These are phyloP conservation scores for Blastobotrys apis DNA, from an alignment of 1,139 yeast species.

Conservation along the genomic window DNA sequence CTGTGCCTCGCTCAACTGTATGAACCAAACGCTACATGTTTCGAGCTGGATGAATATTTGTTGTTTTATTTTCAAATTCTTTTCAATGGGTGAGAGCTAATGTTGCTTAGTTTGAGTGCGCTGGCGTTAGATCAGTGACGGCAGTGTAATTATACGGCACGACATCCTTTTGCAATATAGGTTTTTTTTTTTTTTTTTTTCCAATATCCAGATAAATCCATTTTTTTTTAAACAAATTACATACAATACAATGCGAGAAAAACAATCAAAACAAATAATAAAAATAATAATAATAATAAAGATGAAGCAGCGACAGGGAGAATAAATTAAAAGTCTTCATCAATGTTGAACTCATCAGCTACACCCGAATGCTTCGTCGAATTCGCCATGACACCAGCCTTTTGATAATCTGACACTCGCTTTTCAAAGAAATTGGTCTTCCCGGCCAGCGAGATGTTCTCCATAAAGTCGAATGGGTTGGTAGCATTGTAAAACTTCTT, in stretches of 20 bases:
- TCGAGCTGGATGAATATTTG: slow-evolving; percentile 25
- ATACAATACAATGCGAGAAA: not conserved
- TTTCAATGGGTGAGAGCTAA: slow-evolving; percentile 21
- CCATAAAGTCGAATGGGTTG: slow-evolving; percentile 98
- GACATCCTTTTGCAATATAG: no score
- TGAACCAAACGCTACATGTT: slow-evolving; percentile 15
- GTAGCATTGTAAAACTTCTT: slow-evolving; percentile 79
- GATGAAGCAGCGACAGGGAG: slow-evolving; percentile 9
- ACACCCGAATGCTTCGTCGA: slow-evolving; percentile 37
- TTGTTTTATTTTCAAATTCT: not conserved
- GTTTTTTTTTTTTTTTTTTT: no score
- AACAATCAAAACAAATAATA: slow-evolving; percentile 1
- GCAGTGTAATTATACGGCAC: slow-evolving; percentile 23
- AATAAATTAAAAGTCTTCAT: slow-evolving; percentile 41
- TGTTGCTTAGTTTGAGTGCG: slow-evolving; percentile 25
- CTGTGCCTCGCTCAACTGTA: slow-evolving; percentile 33
- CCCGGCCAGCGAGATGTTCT: slow-evolving; percentile 94
- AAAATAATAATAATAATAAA: slow-evolving; percentile 6
- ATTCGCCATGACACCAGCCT: slow-evolving; percentile 94
- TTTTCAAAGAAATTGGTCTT: slow-evolving; percentile 98
- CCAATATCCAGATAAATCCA: not conserved
- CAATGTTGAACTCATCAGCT: slow-evolving; percentile 41
- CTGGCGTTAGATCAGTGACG: slow-evolving; percentile 18
- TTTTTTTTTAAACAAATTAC: not conserved
- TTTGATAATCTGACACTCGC: slow-evolving; percentile 97